Conservation (phyloP, 2,329 filamentous ascomycete species). For the Trichoderma sp. region DNA sequence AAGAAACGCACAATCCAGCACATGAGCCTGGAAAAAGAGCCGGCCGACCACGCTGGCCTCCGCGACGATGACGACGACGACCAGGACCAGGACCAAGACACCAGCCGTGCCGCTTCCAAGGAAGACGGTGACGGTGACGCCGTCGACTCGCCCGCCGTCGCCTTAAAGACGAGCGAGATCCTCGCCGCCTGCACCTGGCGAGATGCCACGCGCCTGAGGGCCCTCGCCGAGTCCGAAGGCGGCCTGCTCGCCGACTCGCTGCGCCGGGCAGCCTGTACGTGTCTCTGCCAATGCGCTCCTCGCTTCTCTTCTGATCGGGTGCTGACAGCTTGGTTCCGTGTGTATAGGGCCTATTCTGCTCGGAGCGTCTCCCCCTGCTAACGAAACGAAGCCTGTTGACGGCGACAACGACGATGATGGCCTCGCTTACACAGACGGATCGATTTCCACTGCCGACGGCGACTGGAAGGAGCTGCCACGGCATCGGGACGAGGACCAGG, state of each 20-base stretch:
- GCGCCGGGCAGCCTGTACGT: conserved; percentile 77
- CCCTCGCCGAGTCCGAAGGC: conserved; percentile 63
- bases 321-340: conserved; percentile 22
- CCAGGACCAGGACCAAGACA: conserved; percentile 13
- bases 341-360: conserved; percentile 65
- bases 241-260: conserved; percentile 69
- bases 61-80: conserved; percentile 20
- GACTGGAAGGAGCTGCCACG: conserved; percentile 65
- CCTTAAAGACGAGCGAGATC: conserved; percentile 45
- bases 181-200: conserved; percentile 61
- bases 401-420: no score
- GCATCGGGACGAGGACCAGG: conserved; percentile 90
- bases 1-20: conserved; percentile 12
- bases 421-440: background rate
- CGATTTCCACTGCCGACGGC: conserved; percentile 27
- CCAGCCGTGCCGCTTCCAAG: conserved; percentile 21
- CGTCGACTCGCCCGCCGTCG: conserved; percentile 26
- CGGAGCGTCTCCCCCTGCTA: conserved; percentile 39
- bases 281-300: background rate
- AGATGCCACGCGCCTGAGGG: conserved; percentile 59
- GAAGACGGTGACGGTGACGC: conserved; percentile 29
- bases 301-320: background rate
- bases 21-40: conserved; percentile 30
- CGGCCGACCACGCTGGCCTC: conserved; percentile 24
- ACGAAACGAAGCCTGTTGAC: conserved; percentile 9